Evolutionary conservation across 1,284 basidiomycete genomes (phyloP), one percentile per base, ranked within the genome.

Genomic region (Kalmanozyma brasiliensis): DNA sequence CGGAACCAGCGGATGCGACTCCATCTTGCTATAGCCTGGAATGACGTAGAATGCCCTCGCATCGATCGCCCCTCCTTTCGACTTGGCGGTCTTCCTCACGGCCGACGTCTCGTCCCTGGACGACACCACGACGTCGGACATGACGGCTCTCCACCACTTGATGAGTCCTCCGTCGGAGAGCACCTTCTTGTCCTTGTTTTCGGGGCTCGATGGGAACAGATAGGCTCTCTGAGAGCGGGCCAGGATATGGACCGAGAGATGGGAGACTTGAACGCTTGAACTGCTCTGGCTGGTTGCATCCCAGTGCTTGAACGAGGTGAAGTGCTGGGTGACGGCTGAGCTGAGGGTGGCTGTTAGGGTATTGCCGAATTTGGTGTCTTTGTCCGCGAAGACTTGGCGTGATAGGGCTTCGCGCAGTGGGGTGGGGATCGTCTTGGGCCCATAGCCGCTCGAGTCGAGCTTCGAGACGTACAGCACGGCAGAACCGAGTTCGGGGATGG

Each of bases 211-310:
- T 0, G 94, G 91, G 82, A 98, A 98, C 26, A 98, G 85, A 81
- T 98, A 98, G 80, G 97, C 94, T 32, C 84, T 85, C 83, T 98
- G 94, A 1, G 91, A 89, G 17, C 94, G 87, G 2, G 95, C 95
- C 77, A 98, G 96, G 26, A 98, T 85, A 73, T 96, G 92, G 8
- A 97, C 85, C 2, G 69, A 71, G 11, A 79, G 55, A 44, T 80
- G 77, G 11, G 45, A 38, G 29, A 80, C 34, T n/a, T 9, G 26
- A 20, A 19, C n/a, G 24, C 42, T 20, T 10, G 47, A 32, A 30
- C 38, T 42, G 20, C 2, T 22, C 2, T 30, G 30, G 7, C 14
- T 29, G 3, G 38, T 0, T 0, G 40, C 24, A 26, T 59, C 38
- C 72, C n/a, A 89, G 53, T 82, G 88, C 40, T 88, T 84, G 32